Base-by-base conservation (phyloP, 1,284 basidiomycete genomes). In the Kwoniella shivajii region DNA sequence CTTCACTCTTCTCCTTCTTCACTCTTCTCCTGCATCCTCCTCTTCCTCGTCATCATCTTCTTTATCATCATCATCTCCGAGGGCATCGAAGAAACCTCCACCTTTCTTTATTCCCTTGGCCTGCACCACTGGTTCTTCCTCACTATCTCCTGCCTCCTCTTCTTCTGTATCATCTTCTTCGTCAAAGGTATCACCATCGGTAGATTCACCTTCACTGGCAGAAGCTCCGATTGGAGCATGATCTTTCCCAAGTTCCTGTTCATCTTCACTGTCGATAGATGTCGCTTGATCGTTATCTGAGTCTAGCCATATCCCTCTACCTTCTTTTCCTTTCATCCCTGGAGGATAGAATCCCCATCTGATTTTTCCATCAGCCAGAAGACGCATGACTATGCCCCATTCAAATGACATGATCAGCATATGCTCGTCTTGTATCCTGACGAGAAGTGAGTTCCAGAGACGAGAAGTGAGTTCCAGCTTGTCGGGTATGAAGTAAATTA, bases 261-360 rank as follows among this genome's bases (percentile, higher is more conserved):
- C 34, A 22, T 50, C 60, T 33, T 43, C 59, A 27, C 61, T 62
- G 27, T 64, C 69, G 30, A 69, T 68, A 26, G 71, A 73, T 3
- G 50, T 57, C 30, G 64, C 72, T 4, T 65, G 67, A 20, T 34
- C 49, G 34, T n/a, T n/a, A n/a, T 45, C 54, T 20, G 33, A 67
- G 16, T 79, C 79, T 47, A 88, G 80, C 86, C 85, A 88, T 60
- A 89, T 84, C 4, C 88, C 82, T 22, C 71, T 66, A 6, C 75
- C 76, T 22, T 64, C 65, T 38, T 60, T 55, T 41, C 61, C 18
- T 60, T 54, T 33, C 80, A 66, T 54, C 27, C 80, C 74, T 1
- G 69, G 86, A 5, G 90, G 89, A 85, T 87, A 88, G 76, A 93
- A 94, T 20, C 85, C 88, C 92, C 92, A 95, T 38, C 81, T 81